These are phyloP conservation scores for Fusarium guadeloupense DNA, from an alignment of 2,329 filamentous ascomycete genomes.

Conservation along the genomic window DNA sequence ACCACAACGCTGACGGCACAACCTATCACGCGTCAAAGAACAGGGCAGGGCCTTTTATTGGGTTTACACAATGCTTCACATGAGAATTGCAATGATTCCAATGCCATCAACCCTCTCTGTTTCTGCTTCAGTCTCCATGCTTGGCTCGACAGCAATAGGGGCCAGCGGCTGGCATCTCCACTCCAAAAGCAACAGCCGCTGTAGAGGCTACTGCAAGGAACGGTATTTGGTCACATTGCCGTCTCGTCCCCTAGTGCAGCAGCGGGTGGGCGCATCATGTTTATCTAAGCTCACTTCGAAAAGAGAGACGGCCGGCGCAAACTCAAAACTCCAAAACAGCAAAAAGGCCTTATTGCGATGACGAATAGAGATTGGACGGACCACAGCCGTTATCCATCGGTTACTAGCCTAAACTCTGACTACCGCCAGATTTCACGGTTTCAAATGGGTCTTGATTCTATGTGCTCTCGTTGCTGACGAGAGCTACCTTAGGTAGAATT, in stretches of 20 bases:
- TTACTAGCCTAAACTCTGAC: conserved; percentile 1
- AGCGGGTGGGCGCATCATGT: conserved; percentile 7
- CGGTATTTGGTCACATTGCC: conserved; percentile 28
- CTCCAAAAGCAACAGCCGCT: conserved; percentile 24
- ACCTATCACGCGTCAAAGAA: conserved; percentile 20
- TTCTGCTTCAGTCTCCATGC: neutral
- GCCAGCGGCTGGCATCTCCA: conserved; percentile 17
- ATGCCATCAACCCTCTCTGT: conserved; percentile 4
- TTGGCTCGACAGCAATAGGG: conserved; percentile 22
- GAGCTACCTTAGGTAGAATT: neutral
- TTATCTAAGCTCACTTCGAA: conserved; percentile 17
- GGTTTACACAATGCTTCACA: neutral
- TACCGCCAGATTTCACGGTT: neutral
- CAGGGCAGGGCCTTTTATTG: conserved; percentile 15
- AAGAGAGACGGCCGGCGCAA: conserved; percentile 16
- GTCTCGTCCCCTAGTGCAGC: conserved; percentile 23
- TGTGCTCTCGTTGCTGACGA: neutral
- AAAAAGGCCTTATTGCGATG: neutral
- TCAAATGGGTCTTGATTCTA: neutral
- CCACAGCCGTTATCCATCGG: conserved; percentile 15
- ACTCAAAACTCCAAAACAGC: conserved; percentile 34
- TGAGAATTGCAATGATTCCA: conserved; percentile 2
- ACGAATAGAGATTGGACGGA: conserved; percentile 24
- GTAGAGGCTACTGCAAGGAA: conserved; percentile 38
- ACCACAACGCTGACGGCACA: conserved; percentile 6